A percentile compares a stretch with the other conserved stretches of the same genome.
These are phyloP conservation scores for Sugiyamaella sp. DNA, from an alignment of 1,139 yeast genomes.

Conservation along the genomic window DNA sequence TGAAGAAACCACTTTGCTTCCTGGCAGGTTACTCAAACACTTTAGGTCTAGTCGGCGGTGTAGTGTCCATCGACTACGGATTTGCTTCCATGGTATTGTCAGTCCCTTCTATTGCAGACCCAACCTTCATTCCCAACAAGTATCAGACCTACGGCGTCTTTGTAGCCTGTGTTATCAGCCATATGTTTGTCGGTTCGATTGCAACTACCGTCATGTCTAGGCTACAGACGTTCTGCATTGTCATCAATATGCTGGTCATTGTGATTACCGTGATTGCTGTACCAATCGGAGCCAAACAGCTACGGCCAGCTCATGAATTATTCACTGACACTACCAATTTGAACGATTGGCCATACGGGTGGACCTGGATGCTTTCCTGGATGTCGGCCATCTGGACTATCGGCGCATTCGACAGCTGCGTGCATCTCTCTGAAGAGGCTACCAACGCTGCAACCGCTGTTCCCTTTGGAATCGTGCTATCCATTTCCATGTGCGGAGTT, in stretches of 20 bases:
- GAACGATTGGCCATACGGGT: conserved; percentile 66
- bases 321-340: conserved; percentile 60
- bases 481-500: conserved; percentile 61
- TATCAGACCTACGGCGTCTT: conserved; percentile 59
- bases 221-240: conserved; percentile 62
- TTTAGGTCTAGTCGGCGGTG: conserved; percentile 58
- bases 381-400: conserved; percentile 57
- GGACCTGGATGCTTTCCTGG: conserved; percentile 63
- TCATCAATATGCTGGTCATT: conserved; percentile 57
- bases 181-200: conserved; percentile 51
- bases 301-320: conserved; percentile 46
- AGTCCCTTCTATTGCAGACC: conserved; percentile 54
- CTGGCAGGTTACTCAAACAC: conserved; percentile 64
- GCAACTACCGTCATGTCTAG: conserved; percentile 58
- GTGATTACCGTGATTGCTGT: conserved; percentile 64
- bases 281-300: conserved; percentile 48
- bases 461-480: conserved; percentile 62
- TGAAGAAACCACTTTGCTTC: conserved; percentile 52
- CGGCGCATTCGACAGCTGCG: conserved; percentile 66
- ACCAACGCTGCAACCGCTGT: conserved; percentile 66
- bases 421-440: conserved; percentile 73
- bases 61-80: conserved; percentile 62
- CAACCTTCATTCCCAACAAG: conserved; percentile 51
- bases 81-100: conserved; percentile 58
- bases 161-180: conserved; percentile 53